These are phyloP conservation scores for Gynandropsis gynandra DNA, from an alignment of 345 rosid species.

Conservation along the genomic window DNA sequence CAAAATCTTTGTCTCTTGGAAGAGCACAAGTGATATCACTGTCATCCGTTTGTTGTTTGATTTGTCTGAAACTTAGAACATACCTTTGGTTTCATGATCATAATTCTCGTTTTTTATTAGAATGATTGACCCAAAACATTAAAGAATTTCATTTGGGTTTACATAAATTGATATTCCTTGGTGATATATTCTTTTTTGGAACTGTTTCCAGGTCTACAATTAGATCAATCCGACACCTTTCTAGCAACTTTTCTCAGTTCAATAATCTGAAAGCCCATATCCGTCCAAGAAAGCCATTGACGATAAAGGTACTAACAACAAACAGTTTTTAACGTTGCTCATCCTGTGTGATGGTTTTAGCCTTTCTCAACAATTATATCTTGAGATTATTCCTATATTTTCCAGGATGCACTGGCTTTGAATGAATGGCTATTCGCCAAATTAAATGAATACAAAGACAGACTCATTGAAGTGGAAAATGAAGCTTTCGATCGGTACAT, in stretches of 20 bases:
- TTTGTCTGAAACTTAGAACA: no score
- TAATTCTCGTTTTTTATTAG: no score
- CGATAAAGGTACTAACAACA: conserved; percentile 72
- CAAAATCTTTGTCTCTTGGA: no score
- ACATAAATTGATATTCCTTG: conserved; percentile 4
- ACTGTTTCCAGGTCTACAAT: conserved; percentile 46
- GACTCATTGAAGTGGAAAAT: conserved; percentile 71
- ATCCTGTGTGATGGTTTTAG: conserved; percentile 9
- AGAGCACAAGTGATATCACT: no score
- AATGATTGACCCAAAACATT: no score
- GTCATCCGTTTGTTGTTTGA: no score
- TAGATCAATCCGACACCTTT: conserved; percentile 77
- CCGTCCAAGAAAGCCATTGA: conserved; percentile 74
- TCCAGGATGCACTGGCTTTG: conserved; percentile 76
- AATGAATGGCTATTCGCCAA: conserved; percentile 91
- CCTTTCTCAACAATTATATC: conserved; percentile 5
- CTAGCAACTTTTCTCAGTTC: conserved; percentile 77
- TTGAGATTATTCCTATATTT: no score
- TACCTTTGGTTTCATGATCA: no score
- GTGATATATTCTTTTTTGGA: conserved; percentile 38
- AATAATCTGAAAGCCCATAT: conserved; percentile 59
- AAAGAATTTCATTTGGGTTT: neutral
- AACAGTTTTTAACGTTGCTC: conserved; percentile 1
- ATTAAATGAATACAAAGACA: conserved; percentile 65
- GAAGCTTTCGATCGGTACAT: conserved; percentile 83